Conservation (phyloP, 1,139 yeast genomes). For the Sugiyamaella xylanicola region DNA sequence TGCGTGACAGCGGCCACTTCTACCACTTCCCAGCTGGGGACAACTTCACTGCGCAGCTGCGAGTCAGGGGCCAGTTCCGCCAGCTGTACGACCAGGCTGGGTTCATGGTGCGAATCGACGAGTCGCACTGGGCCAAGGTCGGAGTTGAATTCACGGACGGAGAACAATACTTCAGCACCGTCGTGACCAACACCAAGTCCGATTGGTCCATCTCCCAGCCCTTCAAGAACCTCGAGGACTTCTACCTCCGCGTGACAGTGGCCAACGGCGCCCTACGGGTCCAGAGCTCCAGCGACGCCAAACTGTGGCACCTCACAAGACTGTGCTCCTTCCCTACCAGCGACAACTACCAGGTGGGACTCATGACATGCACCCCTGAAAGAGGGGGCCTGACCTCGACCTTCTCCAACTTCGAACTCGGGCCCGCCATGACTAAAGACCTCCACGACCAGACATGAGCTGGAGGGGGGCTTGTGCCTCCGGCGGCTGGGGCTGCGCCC, state of each 20-base stretch:
- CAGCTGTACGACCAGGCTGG: slow-evolving; percentile 13
- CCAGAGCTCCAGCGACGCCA: slow-evolving; percentile 7
- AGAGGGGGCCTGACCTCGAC: slow-evolving; percentile 5
- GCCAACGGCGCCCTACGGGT: slow-evolving; percentile 3
- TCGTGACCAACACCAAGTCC: slow-evolving; percentile 6
- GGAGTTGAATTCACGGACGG: slow-evolving; percentile 13
- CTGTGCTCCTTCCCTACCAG: slow-evolving; percentile 9
- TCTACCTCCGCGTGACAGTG: slow-evolving; percentile 2
- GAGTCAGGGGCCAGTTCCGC: slow-evolving; percentile 3
- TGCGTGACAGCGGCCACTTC: slow-evolving; percentile 12
- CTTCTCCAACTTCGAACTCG: slow-evolving; percentile 8
- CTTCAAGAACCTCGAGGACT: background rate
- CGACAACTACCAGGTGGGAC: slow-evolving; percentile 11
- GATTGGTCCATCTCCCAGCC: slow-evolving; percentile 13
- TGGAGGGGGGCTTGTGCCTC: background rate
- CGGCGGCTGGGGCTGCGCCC: slow-evolving; percentile 3
- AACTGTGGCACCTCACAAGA: slow-evolving; percentile 4
- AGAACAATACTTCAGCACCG: slow-evolving; percentile 8
- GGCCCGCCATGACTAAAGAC: slow-evolving; percentile 13
- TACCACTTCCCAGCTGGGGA: slow-evolving; percentile 4
- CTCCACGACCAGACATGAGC: slow-evolving; percentile 1
- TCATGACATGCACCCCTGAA: slow-evolving; percentile 14
- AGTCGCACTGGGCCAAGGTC: slow-evolving; percentile 8
- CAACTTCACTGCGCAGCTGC: slow-evolving; percentile 9
- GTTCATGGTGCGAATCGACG: slow-evolving; percentile 13